These are phyloP conservation scores for Claviceps capensis DNA, from an alignment of 2,329 filamentous ascomycete genomes.

Conservation along the genomic window DNA sequence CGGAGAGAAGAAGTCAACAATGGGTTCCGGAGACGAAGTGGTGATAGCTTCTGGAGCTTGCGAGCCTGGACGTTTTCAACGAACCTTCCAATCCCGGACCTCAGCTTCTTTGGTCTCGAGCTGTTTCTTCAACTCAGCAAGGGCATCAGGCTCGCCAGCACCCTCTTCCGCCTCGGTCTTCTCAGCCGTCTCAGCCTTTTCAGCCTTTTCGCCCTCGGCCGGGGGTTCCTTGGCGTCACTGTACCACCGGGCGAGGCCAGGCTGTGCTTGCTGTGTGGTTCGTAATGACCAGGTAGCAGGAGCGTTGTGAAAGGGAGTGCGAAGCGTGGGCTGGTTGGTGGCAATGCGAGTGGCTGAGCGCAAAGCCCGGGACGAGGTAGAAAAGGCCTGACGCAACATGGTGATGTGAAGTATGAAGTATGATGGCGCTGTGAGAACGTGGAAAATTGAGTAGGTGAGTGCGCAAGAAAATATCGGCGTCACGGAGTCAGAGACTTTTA, in stretches of 20 bases:
- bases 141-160: constrained; percentile 19
- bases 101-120: constrained; percentile 39
- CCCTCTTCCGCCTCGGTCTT: constrained; percentile 14
- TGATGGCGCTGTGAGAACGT: constrained; percentile 5
- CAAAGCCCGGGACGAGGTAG: constrained; percentile 29
- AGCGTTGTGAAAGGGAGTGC: constrained; percentile 24
- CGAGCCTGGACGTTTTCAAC: constrained; percentile 9
- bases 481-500: constrained; percentile 16
- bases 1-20: background rate
- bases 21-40: background rate
- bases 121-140: constrained; percentile 34
- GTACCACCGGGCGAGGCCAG: constrained; percentile 30
- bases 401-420: constrained; percentile 8
- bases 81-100: constrained; percentile 69
- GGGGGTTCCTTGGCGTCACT: constrained; percentile 30
- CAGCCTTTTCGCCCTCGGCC: constrained; percentile 13
- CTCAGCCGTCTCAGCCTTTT: constrained; percentile 2
- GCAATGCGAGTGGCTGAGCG: constrained; percentile 25
- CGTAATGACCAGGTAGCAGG: constrained; percentile 23
- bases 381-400: constrained; percentile 34
- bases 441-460: constrained; percentile 6
- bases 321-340: constrained; percentile 21
- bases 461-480: background rate
- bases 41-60: background rate
- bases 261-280: constrained; percentile 16